Percentiles rank a stretch among this genome's conserved stretches.
These are phyloP conservation scores for Alloteropsis semialata DNA, from an alignment of 176 grass and related monocot species.

Conservation along the genomic window DNA sequence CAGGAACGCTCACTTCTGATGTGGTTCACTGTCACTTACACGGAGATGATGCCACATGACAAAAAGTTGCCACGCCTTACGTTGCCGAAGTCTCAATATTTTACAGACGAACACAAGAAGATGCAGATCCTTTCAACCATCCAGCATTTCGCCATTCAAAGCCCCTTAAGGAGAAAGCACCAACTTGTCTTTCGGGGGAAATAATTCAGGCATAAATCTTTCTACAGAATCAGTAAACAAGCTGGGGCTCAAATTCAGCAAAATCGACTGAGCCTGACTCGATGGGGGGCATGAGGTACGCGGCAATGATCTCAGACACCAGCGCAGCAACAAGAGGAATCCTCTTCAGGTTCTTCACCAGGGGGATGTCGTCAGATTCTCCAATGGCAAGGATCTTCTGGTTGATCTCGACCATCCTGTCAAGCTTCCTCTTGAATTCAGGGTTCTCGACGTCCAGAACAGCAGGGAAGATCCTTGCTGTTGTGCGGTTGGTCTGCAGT, in stretches of 20 bases:
- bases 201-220: constrained; percentile 6
- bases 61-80: constrained; percentile 13
- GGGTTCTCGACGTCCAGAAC: constrained; percentile 91
- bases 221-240: constrained; percentile 76
- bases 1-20: constrained; percentile 24
- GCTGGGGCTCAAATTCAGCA: constrained; percentile 82
- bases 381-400: constrained; percentile 55
- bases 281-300: constrained; percentile 89
- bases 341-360: constrained; percentile 90
- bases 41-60: constrained; percentile 20
- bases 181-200: constrained; percentile 15
- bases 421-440: constrained; percentile 97
- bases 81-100: constrained; percentile 26
- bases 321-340: constrained; percentile 74
- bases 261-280: constrained; percentile 93
- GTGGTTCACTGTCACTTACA: constrained; percentile 31
- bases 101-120: constrained; percentile 41
- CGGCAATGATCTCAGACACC: constrained; percentile 74
- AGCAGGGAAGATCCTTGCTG: constrained; percentile 92
- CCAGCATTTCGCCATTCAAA: constrained; percentile 25
- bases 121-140: constrained; percentile 33
- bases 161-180: constrained; percentile 10
- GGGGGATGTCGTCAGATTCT: constrained; percentile 44
- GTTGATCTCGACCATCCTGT: constrained; percentile 83
- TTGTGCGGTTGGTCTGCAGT: constrained; percentile 87